Evolutionary conservation across 495 filamentous ascomycete genomes (phyloP), one percentile per base, ranked within the genome.

Genomic region (Trichoderma virens): DNA sequence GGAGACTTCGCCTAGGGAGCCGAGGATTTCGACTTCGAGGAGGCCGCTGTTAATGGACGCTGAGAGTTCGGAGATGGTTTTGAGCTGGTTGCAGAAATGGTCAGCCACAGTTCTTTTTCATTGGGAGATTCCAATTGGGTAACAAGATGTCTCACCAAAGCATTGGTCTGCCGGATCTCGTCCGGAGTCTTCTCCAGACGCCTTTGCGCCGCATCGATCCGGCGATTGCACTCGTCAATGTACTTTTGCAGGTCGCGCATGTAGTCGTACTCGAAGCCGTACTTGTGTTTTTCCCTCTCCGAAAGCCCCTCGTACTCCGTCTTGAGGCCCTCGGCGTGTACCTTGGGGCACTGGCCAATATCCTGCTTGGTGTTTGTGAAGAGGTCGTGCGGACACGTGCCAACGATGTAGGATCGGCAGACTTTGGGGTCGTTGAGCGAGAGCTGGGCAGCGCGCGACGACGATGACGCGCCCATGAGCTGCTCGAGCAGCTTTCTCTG

Each of bases 311-410:
- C 89, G 76, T 96, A 98, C 72, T 98, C 92, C 41, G 84, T 79
- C 73, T 96, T 96, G 63, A 97, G 83, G 30, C 86, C 84, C 73
- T 96, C 93, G 64, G 85, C 90, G 76, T 99, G 94, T 47, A 93
- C 85, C 76, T 94, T 94, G 38, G 91, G 86, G 70, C 94, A 99
- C 0, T 86, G 86, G 23, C 94, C 94, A 34, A 97, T 83, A 74
- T 99, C 94, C 83, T 97, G 91, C 78, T 97, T 98, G 45, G 94
- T 99, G 79, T 99, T 99, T 66, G 93, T 98, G 85, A 99, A 99
- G 72, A 98, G 92, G 78, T 99, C 94, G 80, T 97, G 93, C 5
- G 94, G 94, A 74, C 94, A 99, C 45, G 90, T 96, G 68, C 94
- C 94, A 66, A 85, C 91, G 61, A 99, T 84, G 77, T 92, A 97